A percentile compares a stretch with the other conserved stretches of the same genome.
Conservation (phyloP, 1,284 basidiomycete genomes). For the Volvariella volvacea region DNA sequence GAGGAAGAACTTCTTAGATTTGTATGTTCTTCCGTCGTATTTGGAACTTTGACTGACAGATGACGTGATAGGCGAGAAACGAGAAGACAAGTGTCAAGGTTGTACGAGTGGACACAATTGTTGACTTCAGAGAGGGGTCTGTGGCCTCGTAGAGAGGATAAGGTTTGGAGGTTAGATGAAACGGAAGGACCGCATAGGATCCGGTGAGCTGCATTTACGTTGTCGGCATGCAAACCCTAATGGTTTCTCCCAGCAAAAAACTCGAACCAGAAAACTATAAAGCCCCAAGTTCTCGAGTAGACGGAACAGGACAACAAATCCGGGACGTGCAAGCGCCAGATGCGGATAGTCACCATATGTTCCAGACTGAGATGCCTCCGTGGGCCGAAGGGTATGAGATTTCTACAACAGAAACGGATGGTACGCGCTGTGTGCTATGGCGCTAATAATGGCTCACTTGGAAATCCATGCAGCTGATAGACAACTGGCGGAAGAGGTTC, state of each 20-base stretch:
- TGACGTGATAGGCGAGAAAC: conserved; percentile 58
- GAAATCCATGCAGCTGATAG: conserved; percentile 26
- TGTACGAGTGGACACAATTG: conserved; percentile 52
- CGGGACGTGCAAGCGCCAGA: conserved; percentile 58
- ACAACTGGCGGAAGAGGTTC: conserved; percentile 62
- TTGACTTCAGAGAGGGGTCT: conserved; percentile 71
- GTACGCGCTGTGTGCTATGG: conserved; percentile 22
- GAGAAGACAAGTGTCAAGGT: conserved; percentile 54
- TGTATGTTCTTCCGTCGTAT: conserved; percentile 36
- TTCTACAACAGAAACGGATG: conserved; percentile 56
- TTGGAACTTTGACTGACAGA: conserved; percentile 2
- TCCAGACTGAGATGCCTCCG: conserved; percentile 62
- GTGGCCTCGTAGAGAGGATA: conserved; percentile 58
- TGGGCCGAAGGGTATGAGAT: conserved; percentile 80
- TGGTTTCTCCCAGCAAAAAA: conserved; percentile 49
- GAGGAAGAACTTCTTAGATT: conserved; percentile 63
- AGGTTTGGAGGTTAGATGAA: conserved; percentile 76
- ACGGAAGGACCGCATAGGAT: conserved; percentile 85
- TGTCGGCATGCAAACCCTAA: background rate
- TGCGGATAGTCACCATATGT: conserved; percentile 39
- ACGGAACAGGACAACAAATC: conserved; percentile 34
- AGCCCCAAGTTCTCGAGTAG: conserved; percentile 42
- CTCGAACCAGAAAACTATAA: conserved; percentile 57
- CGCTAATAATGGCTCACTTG: background rate
- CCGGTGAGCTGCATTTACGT: conserved; percentile 38